Evolutionary conservation across 106 monocot species (phyloP).

Genomic region (Xerophyta viscosa): DNA sequence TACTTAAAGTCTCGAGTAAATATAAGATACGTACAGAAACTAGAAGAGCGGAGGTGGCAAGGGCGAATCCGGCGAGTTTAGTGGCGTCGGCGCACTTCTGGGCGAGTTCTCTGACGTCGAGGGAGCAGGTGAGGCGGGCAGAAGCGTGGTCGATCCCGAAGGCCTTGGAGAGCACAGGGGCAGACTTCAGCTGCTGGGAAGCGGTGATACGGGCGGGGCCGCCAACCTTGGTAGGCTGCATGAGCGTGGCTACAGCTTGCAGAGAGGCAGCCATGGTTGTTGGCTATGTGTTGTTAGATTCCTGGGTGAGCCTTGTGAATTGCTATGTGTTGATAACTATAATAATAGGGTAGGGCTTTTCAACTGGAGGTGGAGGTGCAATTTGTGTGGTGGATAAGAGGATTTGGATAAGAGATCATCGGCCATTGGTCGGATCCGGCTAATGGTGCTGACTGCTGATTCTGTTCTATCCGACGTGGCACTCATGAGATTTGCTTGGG

Average conservation of each 20-base stretch:
- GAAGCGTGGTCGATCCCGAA: slow-evolving; percentile 50
- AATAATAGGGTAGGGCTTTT: too few relatives aligned
- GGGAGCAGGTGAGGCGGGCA: slow-evolving; percentile 64
- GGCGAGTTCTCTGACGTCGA: slow-evolving; percentile 56
- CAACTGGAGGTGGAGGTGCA: too few relatives aligned
- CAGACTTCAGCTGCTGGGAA: slow-evolving; percentile 29
- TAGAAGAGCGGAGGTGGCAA: slow-evolving; percentile 89
- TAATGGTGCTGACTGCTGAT: too few relatives aligned
- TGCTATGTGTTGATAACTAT: too few relatives aligned
- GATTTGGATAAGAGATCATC: too few relatives aligned
- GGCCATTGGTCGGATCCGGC: too few relatives aligned
- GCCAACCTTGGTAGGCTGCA: slow-evolving; percentile 67
- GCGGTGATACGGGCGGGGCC: slow-evolving; percentile 1
- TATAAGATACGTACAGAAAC: slow-evolving; percentile 40
- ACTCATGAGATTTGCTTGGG: too few relatives aligned
- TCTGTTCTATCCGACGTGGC: too few relatives aligned
- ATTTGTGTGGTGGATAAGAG: too few relatives aligned
- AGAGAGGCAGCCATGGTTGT: slow-evolving; percentile 80
- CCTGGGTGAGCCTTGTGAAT: too few relatives aligned
- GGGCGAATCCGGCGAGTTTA: slow-evolving; percentile 86
- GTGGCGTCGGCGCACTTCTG: slow-evolving; percentile 70
- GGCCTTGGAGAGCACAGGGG: slow-evolving; percentile 34
- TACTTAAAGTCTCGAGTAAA: not conserved
- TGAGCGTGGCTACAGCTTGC: slow-evolving; percentile 76
- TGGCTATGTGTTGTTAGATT: too few relatives aligned